Evolutionary conservation across 441 rosid genomes (phyloP), one percentile per base, ranked within the genome.

Genomic region (Lepidium campestre): DNA sequence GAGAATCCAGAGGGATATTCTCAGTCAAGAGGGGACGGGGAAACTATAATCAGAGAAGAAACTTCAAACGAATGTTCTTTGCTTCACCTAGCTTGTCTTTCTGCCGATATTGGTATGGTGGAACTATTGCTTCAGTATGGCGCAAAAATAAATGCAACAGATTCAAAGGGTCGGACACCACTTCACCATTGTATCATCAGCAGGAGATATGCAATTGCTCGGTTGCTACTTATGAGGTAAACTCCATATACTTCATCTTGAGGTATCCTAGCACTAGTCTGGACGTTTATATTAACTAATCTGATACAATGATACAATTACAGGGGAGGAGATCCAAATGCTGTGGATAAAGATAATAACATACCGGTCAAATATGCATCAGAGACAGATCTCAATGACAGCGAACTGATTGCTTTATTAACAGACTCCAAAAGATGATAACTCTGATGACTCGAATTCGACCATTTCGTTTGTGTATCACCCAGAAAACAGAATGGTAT

Each of bases 121-220:
- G 98, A 94, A 76, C 84, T 94, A 14, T 85, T 94, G 46, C 82
- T 91, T 45, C 98, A 91, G 68, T 89, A 94, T 73, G 98, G 97
- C 7, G 98, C 93, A 47, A 83, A 88, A 46, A 63, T 86, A 37
- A 85, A 89, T 77, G 91, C 89, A 19, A 58, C 75, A 12, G 93
- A 88, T 75, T 81, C 86, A 32, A 80, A 78, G 74, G 91, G 96
- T 42, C 86, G 83, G 37, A 83, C 86, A 12, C 93, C 99, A 3
- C 82, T 89, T 58, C 97, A 94, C 74, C 85, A 82, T 53, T 83
- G 86, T 73, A 78, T 91, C 46, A 55, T 91, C 57, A 81, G 81
- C 71, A 78, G 85, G 75, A 86, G 75, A 79, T 68, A 85, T 72
- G 82, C 85, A 62, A 83, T 85, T 64, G 89, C 93, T n/a, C 89